Evolutionary conservation across 78 protist species (phyloP).

Genomic region (Dictyostelium capitatum): DNA sequence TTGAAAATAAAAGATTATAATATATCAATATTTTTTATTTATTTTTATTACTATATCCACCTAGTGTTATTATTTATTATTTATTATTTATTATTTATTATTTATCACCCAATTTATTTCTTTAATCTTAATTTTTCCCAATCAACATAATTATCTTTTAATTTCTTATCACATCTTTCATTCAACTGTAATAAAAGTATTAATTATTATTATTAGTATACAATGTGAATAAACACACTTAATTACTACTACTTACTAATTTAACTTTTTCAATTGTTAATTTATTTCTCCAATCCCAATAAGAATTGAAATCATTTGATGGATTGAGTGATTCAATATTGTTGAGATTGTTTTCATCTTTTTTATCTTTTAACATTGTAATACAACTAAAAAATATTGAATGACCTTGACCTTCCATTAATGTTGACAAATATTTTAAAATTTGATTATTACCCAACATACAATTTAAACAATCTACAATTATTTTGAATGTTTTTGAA

Average conservation of each 20-base stretch:
- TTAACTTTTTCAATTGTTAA: background rate
- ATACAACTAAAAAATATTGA: background rate
- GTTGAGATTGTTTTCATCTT: background rate
- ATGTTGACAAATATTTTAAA: background rate
- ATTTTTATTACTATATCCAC: too few species aligned
- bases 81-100: too few species aligned
- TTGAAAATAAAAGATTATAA: too few species aligned
- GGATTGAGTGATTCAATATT: background rate
- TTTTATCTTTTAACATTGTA: background rate
- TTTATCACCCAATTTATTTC: too few species aligned
- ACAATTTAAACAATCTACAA: conserved; percentile 1
- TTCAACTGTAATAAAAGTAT: background rate
- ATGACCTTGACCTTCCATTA: background rate
- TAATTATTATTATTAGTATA: background rate
- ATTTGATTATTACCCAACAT: background rate
- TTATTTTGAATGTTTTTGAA: background rate
- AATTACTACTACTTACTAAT: background rate
- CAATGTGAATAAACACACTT: background rate
- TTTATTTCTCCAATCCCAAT: conserved; percentile 15
- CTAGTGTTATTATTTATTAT: too few species aligned
- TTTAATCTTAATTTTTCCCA: background rate
- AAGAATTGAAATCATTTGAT: background rate
- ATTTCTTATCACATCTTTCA: background rate
- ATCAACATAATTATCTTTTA: background rate
- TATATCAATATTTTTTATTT: too few species aligned